These are phyloP conservation scores for Trebouxia sp. DNA, from an alignment of 139 green algal genomes.

Conservation along the genomic window DNA sequence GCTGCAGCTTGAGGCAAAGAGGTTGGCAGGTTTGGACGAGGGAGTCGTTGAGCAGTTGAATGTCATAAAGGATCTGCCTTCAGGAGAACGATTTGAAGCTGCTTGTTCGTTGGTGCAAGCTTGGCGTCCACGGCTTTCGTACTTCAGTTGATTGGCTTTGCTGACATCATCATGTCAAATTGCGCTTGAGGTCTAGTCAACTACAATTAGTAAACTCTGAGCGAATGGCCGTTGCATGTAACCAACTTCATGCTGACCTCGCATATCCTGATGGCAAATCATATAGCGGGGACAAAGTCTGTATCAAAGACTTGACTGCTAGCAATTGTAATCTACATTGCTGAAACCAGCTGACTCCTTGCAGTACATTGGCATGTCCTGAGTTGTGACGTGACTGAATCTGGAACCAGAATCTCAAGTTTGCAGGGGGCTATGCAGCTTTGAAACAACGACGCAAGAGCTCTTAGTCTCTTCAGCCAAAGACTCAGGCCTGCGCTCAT, in stretches of 20 bases:
- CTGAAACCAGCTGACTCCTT: too few relatives aligned
- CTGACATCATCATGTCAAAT: neutral
- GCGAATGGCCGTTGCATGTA: neutral
- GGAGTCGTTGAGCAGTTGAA: neutral
- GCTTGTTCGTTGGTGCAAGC: conserved; percentile 11
- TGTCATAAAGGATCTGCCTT: conserved; percentile 3
- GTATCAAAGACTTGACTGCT: too few relatives aligned
- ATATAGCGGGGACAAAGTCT: too few relatives aligned
- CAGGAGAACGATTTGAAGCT: conserved; percentile 3
- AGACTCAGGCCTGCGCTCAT: too few relatives aligned
- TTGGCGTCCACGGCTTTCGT: neutral
- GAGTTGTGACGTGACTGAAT: too few relatives aligned
- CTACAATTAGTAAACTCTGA: neutral
- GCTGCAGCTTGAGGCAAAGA: conserved; percentile 5
- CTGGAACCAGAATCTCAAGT: too few relatives aligned
- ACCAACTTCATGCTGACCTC: neutral
- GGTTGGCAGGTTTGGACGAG: neutral
- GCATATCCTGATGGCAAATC: neutral
- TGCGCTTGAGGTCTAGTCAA: neutral
- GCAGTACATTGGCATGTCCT: too few relatives aligned
- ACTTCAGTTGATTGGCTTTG: neutral
- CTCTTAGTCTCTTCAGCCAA: too few relatives aligned
- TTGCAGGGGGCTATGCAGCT: too few relatives aligned
- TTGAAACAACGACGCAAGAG: too few relatives aligned
- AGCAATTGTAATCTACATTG: too few relatives aligned